Conservation (phyloP, 1,284 basidiomycete genomes). For the Melampsora occidentalis region DNA sequence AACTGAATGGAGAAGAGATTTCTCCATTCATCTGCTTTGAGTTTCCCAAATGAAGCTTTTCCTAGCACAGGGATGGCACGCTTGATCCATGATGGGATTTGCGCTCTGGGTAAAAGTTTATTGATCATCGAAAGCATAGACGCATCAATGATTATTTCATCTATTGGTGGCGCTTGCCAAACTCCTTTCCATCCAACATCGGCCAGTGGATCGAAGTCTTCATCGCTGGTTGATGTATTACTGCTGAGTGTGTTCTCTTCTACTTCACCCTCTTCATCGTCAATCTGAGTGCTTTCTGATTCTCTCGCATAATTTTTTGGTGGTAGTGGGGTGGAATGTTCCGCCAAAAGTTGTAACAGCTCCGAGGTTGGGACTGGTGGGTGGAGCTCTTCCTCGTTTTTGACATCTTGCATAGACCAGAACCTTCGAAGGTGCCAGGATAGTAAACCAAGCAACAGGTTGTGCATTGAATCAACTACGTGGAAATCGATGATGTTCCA, state of each 20-base stretch:
- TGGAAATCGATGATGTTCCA: neutral
- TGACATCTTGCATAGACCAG: slow-evolving; percentile 5
- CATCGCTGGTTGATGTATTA: slow-evolving; percentile 4
- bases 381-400: neutral
- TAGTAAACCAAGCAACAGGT: slow-evolving; percentile 11
- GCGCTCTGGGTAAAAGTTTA: neutral
- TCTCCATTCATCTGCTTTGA: slow-evolving; percentile 31
- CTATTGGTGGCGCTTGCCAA: neutral
- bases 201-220: neutral
- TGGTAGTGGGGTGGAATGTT: neutral
- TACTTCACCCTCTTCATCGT: neutral
- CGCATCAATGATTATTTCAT: neutral
- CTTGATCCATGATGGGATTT: slow-evolving; percentile 17
- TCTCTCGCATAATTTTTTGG: too few species aligned
- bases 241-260: neutral
- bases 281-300: neutral
- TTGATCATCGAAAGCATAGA: slow-evolving; percentile 6
- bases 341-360: neutral
- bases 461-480: slow-evolving; percentile 29
- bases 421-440: slow-evolving; percentile 21
- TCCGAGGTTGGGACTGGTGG: neutral
- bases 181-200: slow-evolving; percentile 21
- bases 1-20: slow-evolving; percentile 5
- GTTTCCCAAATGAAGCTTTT: slow-evolving; percentile 16
- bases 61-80: slow-evolving; percentile 12